phyloP scores from a whole-genome alignment of 1,284 basidiomycete species.

The Ceratobasidium sp. region DNA sequence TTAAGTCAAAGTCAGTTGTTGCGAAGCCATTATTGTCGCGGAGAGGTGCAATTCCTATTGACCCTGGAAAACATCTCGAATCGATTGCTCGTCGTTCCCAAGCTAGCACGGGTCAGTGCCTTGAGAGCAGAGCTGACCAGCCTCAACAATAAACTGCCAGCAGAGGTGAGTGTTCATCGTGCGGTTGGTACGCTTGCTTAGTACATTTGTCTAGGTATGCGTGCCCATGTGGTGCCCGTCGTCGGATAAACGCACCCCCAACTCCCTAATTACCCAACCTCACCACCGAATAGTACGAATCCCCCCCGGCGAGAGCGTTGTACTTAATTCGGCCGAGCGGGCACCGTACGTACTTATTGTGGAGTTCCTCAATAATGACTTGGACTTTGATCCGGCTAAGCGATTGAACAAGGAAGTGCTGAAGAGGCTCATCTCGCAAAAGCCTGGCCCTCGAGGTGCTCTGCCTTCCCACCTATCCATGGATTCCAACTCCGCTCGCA shows the following conservation, averaged over 20 bases:
- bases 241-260: conserved; percentile 63
- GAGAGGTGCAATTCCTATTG: conserved; percentile 91
- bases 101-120: conserved; percentile 93
- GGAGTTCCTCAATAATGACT: conserved; percentile 90
- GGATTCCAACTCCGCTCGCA: conserved; percentile 4
- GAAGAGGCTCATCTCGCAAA: conserved; percentile 83
- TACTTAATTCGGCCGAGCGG: conserved; percentile 96
- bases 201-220: conserved; percentile 70
- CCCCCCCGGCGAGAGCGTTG: conserved; percentile 96
- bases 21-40: conserved; percentile 88
- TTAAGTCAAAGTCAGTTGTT: conserved; percentile 79
- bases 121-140: conserved; percentile 95
- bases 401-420: conserved; percentile 87
- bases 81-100: conserved; percentile 89
- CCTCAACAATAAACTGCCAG: conserved; percentile 95
- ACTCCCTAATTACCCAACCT: conserved; percentile 61
- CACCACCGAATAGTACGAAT: conserved; percentile 98
- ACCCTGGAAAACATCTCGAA: conserved; percentile 94
- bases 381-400: conserved; percentile 92
- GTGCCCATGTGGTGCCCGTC: conserved; percentile 96
- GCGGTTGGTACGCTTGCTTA: conserved; percentile 30
- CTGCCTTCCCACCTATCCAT: conserved; percentile 18
- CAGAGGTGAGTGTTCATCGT: conserved; percentile 70
- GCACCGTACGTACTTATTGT: conserved; percentile 95
- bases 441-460: conserved; percentile 57